Base-by-base conservation (phyloP, 208 protist species). In the Acanthamoeba polyphaga region DNA sequence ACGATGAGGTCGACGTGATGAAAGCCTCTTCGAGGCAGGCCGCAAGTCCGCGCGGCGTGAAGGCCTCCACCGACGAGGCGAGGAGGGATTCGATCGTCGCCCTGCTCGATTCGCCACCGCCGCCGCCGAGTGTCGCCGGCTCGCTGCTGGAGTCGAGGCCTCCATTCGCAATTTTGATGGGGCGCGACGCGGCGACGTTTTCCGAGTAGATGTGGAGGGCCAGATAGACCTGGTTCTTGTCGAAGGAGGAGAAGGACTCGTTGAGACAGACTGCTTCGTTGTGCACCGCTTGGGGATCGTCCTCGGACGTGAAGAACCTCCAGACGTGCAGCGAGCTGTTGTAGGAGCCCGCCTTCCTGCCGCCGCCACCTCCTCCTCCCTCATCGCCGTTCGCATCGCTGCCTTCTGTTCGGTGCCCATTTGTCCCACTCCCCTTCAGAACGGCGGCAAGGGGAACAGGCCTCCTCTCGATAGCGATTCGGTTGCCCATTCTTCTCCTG, bases 261-360 rank as follows among this genome's bases (percentile, higher is more conserved):
- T 58, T 24, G 29, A 94, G n/a, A 49, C 38, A 46, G 13, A 84
- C 55, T 53, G 91, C n/a, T 58, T 62, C 74, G 34, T 38, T 60
- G n/a, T 64, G 91, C 43, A 82, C 53, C 34, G n/a, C 19, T 53
- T 94, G 91, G 19, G 89, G 17, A 43, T 94, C 90, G 6, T 94
- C 91, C 6, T 9, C 66, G 29, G 58, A 1, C 6, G 13, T 19
- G 51, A 94, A 94, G 91, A 94, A 94, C 70, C 72, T 24, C 91
- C 91, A 94, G 19, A 94, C 55, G 70, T 94, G 91, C 29, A 94
- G 91, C 5, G 91, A 94, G 70, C 91, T 94, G 49, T 85, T 58
- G 72, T 72, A 94, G 70, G 29, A 27, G 15, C 66, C 46, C 3
- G 32, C 17, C 51, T 85, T 94, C n/a, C 32, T 49, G 8, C 6